Percentiles rank a stretch among this genome's conserved stretches.
These are phyloP conservation scores for Coemansia sp. DNA, from an alignment of 192 early-diverging fungal genomes.

Conservation along the genomic window DNA sequence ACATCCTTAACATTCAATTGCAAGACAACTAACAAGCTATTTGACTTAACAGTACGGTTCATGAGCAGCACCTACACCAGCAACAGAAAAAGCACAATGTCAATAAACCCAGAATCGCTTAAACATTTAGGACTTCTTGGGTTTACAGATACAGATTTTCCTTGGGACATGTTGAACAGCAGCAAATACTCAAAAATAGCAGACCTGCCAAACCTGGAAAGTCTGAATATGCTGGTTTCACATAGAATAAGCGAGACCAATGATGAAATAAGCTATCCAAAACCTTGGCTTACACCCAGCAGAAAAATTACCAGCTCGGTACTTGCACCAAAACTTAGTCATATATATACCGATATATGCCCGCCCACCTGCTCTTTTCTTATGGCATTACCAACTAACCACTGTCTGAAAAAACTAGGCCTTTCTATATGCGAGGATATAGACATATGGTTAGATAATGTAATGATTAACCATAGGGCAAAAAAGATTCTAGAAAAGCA, in stretches of 20 bases:
- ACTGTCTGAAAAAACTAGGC: not conserved
- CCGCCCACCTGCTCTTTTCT: not conserved
- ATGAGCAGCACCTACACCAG: not conserved
- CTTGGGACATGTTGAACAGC: not conserved
- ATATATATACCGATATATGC: not conserved
- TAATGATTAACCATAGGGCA: not conserved
- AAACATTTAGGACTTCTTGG: not conserved
- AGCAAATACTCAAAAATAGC: not conserved
- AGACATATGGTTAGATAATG: conserved; percentile 1
- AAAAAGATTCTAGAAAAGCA: not conserved
- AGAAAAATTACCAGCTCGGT: not conserved
- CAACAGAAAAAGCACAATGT: not conserved
- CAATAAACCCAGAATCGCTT: not conserved
- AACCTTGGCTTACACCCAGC: not conserved
- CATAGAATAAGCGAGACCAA: not conserved
- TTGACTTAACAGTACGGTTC: not conserved
- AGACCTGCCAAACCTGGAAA: not conserved
- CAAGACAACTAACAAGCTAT: not conserved
- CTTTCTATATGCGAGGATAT: not conserved
- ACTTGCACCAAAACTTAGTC: not conserved
- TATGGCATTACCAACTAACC: not conserved
- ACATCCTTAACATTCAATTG: not conserved
- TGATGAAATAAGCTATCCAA: not conserved
- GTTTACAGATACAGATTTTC: not conserved
- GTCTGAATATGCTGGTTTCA: not conserved